Percentiles rank a stretch among this genome's conserved stretches.
phyloP scores from a whole-genome alignment of 169 alveolate species.

The Hepatocystis sp. region DNA sequence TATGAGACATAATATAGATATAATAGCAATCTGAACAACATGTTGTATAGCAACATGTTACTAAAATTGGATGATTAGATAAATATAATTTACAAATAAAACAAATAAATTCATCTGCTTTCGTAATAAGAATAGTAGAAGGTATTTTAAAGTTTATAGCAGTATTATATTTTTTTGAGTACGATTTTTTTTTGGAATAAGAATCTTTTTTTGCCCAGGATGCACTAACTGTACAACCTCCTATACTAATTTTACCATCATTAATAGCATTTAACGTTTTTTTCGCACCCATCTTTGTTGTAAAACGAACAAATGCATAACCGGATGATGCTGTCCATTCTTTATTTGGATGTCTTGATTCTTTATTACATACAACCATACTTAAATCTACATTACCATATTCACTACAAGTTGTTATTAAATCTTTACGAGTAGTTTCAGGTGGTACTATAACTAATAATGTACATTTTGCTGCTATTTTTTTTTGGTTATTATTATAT shows the following conservation, averaged over 20 bases:
- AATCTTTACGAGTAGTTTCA: constrained; percentile 78
- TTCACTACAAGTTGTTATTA: constrained; percentile 74
- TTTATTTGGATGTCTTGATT: constrained; percentile 80
- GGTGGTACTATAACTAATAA: constrained; percentile 82
- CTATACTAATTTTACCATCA: constrained; percentile 72
- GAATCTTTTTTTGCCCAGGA: constrained; percentile 85
- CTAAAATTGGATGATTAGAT: constrained; percentile 45
- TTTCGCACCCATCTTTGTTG: constrained; percentile 75
- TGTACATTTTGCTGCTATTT: constrained; percentile 71
- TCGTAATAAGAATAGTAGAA: constrained; percentile 24
- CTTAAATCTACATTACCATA: constrained; percentile 81
- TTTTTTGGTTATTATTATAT: background rate
- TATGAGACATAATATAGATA: constrained; percentile 10
- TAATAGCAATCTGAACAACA: constrained; percentile 53
- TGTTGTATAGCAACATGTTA: constrained; percentile 66
- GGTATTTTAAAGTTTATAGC: constrained; percentile 50
- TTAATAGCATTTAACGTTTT: constrained; percentile 77
- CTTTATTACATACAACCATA: constrained; percentile 82
- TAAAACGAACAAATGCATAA: constrained; percentile 82
- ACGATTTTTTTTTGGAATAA: constrained; percentile 72
- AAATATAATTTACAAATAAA: constrained; percentile 42
- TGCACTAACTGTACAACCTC: constrained; percentile 82
- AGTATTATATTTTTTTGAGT: no score
- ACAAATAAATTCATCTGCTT: constrained; percentile 61
- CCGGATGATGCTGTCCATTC: constrained; percentile 86